Evolutionary conservation across 1,139 yeast species (phyloP).

Genomic region (Diutina scorzettiae): DNA sequence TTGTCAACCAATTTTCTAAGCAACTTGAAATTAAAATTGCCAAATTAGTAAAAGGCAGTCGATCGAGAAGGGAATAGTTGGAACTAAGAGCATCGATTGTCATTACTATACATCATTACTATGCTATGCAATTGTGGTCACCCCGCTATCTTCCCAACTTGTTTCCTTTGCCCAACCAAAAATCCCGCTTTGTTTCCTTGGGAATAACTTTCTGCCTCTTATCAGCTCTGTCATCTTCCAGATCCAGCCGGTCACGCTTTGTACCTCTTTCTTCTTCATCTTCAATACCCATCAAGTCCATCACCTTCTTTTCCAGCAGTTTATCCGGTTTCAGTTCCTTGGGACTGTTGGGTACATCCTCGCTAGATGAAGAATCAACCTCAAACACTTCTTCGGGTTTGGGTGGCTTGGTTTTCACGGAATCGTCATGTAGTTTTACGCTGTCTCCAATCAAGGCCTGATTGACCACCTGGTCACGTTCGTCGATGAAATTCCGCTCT

Average conservation of each 20-base stretch:
- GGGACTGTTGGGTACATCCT: not conserved
- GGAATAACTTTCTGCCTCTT: not conserved
- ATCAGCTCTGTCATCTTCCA: not conserved
- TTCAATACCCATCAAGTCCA: slow-evolving; percentile 4
- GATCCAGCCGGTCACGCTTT: not conserved
- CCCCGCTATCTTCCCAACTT: not conserved
- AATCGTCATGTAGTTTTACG: not conserved
- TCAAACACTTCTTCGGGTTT: slow-evolving; percentile 7
- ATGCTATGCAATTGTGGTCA: too few relatives aligned
- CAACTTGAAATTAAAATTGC: too few relatives aligned
- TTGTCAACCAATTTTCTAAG: too few relatives aligned
- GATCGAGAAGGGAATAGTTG: too few relatives aligned
- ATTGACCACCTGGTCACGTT: slow-evolving; percentile 50
- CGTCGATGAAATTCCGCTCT: slow-evolving; percentile 71
- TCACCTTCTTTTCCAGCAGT: slow-evolving; percentile 1
- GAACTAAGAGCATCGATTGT: too few relatives aligned
- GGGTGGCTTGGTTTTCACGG: slow-evolving; percentile 11
- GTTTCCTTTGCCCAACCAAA: slow-evolving; percentile 3
- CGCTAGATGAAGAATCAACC: not conserved
- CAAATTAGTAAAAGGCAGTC: too few relatives aligned
- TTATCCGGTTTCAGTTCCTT: not conserved
- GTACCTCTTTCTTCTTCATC: not conserved
- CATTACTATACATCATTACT: too few relatives aligned
- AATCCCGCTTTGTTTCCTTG: slow-evolving; percentile 5
- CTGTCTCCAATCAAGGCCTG: slow-evolving; percentile 32